Conservation (phyloP, 345 rosid species). For the Moricandia moricandioides region DNA sequence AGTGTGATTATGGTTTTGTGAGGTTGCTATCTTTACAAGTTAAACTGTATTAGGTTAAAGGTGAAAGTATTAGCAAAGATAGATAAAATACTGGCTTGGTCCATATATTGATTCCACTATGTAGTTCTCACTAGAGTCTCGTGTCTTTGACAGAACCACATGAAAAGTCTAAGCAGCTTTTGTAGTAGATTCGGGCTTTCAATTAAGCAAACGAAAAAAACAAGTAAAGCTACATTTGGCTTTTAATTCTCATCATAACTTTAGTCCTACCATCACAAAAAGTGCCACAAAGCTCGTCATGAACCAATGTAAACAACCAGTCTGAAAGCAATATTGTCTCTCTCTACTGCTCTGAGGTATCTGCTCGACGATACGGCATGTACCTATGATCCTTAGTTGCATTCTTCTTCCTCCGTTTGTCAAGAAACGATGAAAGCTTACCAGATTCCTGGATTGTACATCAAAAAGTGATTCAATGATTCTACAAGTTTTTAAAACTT, state of each 20-base stretch:
- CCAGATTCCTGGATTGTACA: constrained; percentile 57
- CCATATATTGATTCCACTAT: too few relatives aligned
- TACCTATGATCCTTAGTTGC: constrained; percentile 86
- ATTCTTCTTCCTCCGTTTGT: constrained; percentile 82
- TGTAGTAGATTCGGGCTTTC: neutral
- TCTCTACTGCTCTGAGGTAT: constrained; percentile 33
- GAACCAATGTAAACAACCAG: neutral
- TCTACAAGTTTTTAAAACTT: neutral
- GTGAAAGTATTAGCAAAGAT: too few relatives aligned
- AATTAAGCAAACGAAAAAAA: neutral
- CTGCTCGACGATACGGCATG: constrained; percentile 74
- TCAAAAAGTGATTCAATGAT: constrained; percentile 4
- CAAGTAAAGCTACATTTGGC: neutral
- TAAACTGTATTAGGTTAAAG: too few relatives aligned
- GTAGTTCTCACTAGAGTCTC: neutral
- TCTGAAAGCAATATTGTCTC: constrained; percentile 5
- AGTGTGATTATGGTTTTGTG: too few relatives aligned
- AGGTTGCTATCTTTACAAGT: too few relatives aligned
- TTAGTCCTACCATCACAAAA: constrained; percentile 1
- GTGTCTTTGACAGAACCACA: neutral
- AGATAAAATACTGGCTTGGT: too few relatives aligned
- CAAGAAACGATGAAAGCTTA: constrained; percentile 72
- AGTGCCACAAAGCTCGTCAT: neutral
- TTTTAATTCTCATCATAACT: constrained; percentile 4
- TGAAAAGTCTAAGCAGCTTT: neutral